Evolutionary conservation across 2,329 filamentous ascomycete genomes (phyloP).

Genomic region (Pochonia chlamydosporia): DNA sequence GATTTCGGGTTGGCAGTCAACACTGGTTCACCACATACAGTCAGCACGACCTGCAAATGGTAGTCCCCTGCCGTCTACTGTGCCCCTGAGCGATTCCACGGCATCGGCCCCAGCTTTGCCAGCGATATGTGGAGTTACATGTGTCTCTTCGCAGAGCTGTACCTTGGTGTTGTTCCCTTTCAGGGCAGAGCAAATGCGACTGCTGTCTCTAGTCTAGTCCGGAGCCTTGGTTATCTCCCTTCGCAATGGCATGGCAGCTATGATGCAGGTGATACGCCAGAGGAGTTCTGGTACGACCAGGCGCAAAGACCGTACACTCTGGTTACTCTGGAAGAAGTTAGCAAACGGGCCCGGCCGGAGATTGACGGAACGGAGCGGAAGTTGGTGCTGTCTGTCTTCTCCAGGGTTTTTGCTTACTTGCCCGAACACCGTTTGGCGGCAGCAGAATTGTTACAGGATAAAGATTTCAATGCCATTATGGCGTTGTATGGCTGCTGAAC

Average conservation of each 20-base stretch:
- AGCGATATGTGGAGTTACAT: background rate
- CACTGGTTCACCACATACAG: too few species aligned
- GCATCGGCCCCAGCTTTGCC: background rate
- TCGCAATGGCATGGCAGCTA: background rate
- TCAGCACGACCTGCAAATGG: too few species aligned
- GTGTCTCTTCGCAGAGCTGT: background rate
- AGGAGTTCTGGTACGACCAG: background rate
- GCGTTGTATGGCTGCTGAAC: background rate
- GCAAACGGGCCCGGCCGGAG: background rate
- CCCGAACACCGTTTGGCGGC: background rate
- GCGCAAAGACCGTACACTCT: background rate
- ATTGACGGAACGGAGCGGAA: background rate
- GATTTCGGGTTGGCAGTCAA: background rate
- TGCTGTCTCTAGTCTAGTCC: background rate
- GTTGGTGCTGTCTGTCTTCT: background rate
- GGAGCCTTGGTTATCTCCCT: background rate
- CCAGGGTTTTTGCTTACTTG: background rate
- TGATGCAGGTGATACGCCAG: background rate
- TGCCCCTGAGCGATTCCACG: background rate
- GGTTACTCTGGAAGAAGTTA: background rate
- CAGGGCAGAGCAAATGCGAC: background rate
- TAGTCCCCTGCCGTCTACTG: background rate
- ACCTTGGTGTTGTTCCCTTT: background rate
- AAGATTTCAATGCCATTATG: constrained; percentile 1
- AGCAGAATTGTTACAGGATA: background rate